Evolutionary conservation across 192 early-diverging fungal species (phyloP).

Genomic region (Coemansia erecta): DNA sequence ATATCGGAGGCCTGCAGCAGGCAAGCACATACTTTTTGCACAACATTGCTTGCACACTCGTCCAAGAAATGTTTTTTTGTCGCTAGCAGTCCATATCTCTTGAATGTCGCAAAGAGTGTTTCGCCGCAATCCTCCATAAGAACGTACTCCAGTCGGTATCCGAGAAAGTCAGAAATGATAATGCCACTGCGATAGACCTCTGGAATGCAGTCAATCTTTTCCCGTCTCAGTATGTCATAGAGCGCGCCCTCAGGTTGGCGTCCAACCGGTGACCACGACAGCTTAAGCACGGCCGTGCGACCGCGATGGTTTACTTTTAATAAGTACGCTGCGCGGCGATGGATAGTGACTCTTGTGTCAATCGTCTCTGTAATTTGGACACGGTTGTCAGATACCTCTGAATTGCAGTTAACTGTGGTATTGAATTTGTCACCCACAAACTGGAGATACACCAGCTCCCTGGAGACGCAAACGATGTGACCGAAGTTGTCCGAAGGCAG

Average conservation of each 20-base stretch:
- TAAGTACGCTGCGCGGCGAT: neutral
- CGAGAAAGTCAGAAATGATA: neutral
- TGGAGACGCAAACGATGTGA: neutral
- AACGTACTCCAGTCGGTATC: slow-evolving; percentile 4
- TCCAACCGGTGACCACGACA: slow-evolving; percentile 3
- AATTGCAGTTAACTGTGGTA: neutral
- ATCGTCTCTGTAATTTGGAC: neutral
- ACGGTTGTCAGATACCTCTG: neutral
- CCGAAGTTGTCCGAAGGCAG: slow-evolving; percentile 4
- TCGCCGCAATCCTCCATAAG: slow-evolving; percentile 10
- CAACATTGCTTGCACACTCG: neutral
- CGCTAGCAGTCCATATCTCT: too few species aligned
- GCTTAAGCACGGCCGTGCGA: neutral
- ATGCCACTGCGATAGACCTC: neutral
- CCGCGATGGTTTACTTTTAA: neutral
- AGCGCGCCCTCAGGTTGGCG: neutral
- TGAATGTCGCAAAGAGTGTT: too few species aligned
- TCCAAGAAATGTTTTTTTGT: neutral
- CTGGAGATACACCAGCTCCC: neutral
- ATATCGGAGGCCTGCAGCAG: neutral
- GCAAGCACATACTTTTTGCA: neutral
- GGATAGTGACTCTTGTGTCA: neutral
- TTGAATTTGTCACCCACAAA: neutral
- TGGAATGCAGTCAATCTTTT: neutral
- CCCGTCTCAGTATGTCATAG: slow-evolving; percentile 4